Evolutionary conservation across 176 grass and related monocot genomes (phyloP).

Genomic region (Calamus simplicifolius): DNA sequence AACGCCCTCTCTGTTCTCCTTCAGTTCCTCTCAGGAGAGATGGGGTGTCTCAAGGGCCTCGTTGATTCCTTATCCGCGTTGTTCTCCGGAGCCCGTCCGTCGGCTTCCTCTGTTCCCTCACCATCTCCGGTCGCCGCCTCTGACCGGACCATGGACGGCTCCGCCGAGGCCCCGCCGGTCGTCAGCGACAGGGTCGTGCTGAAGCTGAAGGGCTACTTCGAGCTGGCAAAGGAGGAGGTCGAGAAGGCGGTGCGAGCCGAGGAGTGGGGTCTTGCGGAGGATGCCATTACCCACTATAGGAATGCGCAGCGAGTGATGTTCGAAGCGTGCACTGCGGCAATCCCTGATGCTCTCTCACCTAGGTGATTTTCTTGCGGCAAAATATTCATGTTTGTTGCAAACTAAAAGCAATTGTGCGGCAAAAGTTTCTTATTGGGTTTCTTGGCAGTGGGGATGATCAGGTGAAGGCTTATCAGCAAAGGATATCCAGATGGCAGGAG

Average conservation of each 20-base stretch:
- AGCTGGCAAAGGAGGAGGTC: conserved; percentile 94
- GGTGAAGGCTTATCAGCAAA: conserved; percentile 76
- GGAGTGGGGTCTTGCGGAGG: conserved; percentile 73
- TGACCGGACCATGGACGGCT: too few species aligned
- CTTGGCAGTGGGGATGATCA: conserved; percentile 58
- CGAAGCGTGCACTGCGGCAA: conserved; percentile 71
- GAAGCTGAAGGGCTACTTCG: conserved; percentile 94
- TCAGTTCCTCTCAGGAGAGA: neutral
- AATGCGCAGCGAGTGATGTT: conserved; percentile 73
- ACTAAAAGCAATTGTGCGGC: neutral
- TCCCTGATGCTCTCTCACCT: conserved; percentile 66
- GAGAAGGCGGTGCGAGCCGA: conserved; percentile 87
- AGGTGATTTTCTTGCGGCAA: conserved; percentile 23
- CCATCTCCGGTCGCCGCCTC: too few species aligned
- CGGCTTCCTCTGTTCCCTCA: too few species aligned
- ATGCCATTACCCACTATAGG: conserved; percentile 67
- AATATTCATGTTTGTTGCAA: neutral
- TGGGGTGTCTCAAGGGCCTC: neutral
- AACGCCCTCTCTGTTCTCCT: too few species aligned
- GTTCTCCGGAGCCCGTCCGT: neutral
- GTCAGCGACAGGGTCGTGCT: conserved; percentile 74
- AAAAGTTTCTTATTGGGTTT: too few species aligned
- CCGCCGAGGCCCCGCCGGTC: conserved; percentile 24
- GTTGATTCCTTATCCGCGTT: conserved; percentile 13
- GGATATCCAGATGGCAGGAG: conserved; percentile 79